These are phyloP conservation scores for Cyclotella atomus DNA, from an alignment of 108 stramenopile species.

Conservation along the genomic window DNA sequence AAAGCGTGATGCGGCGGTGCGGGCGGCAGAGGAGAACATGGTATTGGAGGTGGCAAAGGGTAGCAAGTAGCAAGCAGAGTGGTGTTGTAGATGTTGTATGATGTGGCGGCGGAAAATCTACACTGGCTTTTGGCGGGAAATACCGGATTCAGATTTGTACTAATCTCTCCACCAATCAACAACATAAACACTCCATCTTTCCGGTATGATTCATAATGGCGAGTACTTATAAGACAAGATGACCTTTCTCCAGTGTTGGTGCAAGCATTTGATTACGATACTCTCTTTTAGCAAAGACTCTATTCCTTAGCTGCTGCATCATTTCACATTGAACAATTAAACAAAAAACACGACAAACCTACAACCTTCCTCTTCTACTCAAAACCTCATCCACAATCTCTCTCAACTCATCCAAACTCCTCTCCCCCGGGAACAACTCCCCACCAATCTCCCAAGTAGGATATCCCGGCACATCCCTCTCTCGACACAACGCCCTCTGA, in stretches of 20 bases:
- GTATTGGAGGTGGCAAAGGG: background rate
- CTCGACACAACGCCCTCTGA: slow-evolving; percentile 74
- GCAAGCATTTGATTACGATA: too few species aligned
- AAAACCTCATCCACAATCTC: slow-evolving; percentile 69
- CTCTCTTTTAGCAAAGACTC: too few species aligned
- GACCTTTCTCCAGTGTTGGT: too few species aligned
- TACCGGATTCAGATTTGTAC: too few species aligned
- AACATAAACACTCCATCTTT: too few species aligned
- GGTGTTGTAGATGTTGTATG: background rate
- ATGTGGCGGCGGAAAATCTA: background rate
- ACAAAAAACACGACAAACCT: background rate
- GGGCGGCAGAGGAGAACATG: slow-evolving; percentile 77
- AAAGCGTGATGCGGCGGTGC: slow-evolving; percentile 71
- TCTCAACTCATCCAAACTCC: slow-evolving; percentile 89
- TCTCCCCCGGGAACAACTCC: slow-evolving; percentile 92
- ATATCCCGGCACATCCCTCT: slow-evolving; percentile 88
- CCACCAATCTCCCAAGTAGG: slow-evolving; percentile 97
- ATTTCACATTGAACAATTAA: background rate
- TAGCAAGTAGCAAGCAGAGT: background rate
- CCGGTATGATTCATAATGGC: too few species aligned
- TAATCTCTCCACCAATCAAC: too few species aligned
- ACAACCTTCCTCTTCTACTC: slow-evolving; percentile 8
- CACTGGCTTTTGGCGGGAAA: too few species aligned
- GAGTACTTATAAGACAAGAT: too few species aligned
- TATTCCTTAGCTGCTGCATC: background rate